These are phyloP conservation scores for Copromyces sp. DNA, from an alignment of 495 filamentous ascomycete genomes.

Conservation along the genomic window DNA sequence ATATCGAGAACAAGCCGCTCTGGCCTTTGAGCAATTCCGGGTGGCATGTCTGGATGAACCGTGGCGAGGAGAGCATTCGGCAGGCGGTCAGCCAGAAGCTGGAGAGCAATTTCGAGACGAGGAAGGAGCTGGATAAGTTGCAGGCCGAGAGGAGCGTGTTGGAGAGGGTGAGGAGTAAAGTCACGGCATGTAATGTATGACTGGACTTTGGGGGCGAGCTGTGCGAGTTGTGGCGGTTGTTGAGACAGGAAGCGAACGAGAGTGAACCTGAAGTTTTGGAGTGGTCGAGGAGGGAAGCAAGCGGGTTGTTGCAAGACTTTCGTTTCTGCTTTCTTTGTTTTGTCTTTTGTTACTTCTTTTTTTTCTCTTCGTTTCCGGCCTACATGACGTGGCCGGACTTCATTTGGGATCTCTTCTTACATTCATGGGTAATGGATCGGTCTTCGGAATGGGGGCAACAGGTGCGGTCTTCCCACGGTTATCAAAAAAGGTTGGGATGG, in stretches of 20 bases:
- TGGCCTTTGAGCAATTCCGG: slow-evolving; percentile 54
- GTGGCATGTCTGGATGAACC: slow-evolving; percentile 50
- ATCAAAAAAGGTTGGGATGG: background rate
- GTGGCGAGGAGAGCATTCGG: slow-evolving; percentile 39
- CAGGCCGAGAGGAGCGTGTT: background rate
- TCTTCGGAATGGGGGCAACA: background rate
- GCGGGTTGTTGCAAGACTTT: background rate
- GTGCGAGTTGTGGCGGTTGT: background rate
- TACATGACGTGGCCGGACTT: background rate
- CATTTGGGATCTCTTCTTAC: background rate
- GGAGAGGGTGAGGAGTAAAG: background rate
- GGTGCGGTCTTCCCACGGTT: background rate
- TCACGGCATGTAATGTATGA: background rate
- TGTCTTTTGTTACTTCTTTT: background rate
- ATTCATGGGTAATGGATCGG: background rate
- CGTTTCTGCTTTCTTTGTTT: background rate
- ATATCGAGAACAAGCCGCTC: slow-evolving; percentile 51
- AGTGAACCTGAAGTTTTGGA: background rate
- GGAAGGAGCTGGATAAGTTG: slow-evolving; percentile 10
- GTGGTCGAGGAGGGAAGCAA: background rate
- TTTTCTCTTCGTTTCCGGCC: background rate
- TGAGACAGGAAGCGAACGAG: background rate
- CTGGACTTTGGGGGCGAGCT: background rate
- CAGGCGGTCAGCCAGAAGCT: slow-evolving; percentile 30
- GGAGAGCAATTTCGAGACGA: slow-evolving; percentile 23